These are phyloP conservation scores for Anaeromyces robustus DNA, from an alignment of 192 early-diverging fungal genomes.

Conservation along the genomic window DNA sequence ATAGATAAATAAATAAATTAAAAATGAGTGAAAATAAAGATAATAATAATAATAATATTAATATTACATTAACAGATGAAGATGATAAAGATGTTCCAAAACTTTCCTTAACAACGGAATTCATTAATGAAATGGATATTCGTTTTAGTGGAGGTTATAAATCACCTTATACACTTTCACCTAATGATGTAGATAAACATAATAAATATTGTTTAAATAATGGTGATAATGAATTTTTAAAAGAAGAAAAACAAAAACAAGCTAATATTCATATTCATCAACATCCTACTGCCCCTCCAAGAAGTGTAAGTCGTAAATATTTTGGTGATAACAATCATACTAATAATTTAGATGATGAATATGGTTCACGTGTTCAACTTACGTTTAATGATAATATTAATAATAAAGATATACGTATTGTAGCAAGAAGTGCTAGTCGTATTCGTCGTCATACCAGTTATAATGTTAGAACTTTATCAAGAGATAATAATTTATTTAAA, in stretches of 20 bases:
- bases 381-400: not conserved
- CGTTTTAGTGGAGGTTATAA: not conserved
- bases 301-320: not conserved
- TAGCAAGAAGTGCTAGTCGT: not conserved
- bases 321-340: not conserved
- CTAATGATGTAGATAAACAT: not conserved
- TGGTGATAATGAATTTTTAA: not conserved
- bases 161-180: not conserved
- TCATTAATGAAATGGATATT: not conserved
- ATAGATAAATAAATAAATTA: too few relatives aligned
- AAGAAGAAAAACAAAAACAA: not conserved
- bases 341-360: not conserved
- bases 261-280: not conserved
- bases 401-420: not conserved
- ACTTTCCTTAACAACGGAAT: not conserved
- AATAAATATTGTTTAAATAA: not conserved
- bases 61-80: not conserved
- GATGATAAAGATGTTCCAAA: not conserved
- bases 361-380: not conserved
- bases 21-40: too few relatives aligned
- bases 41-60: too few relatives aligned
- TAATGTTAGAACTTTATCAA: not conserved
- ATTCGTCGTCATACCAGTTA: not conserved
- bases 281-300: not conserved
- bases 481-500: not conserved